phyloP scores from a whole-genome alignment of 352 stramenopile genomes.

The Pythium insidiosum region DNA sequence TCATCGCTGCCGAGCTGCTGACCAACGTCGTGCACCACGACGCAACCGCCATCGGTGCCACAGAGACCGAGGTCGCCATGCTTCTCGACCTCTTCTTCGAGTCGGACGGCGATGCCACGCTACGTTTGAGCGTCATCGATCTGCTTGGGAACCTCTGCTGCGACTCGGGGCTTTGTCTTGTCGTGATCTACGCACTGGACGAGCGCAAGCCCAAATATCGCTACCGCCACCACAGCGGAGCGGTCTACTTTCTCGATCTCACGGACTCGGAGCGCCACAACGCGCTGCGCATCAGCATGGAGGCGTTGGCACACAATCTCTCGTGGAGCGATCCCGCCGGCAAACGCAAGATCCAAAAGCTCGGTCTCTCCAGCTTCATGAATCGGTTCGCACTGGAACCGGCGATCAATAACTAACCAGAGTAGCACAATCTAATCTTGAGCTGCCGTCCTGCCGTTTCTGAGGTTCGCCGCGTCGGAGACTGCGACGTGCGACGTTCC shows the following conservation, averaged over 20 bases:
- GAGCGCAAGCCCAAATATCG: slow-evolving; percentile 30
- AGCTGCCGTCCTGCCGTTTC: too few species aligned
- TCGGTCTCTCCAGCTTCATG: slow-evolving; percentile 59
- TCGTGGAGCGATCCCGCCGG: slow-evolving; percentile 59
- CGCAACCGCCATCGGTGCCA: slow-evolving; percentile 7
- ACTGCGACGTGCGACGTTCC: too few species aligned
- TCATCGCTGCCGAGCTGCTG: slow-evolving; percentile 11
- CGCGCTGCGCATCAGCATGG: slow-evolving; percentile 51
- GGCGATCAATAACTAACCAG: slow-evolving; percentile 33
- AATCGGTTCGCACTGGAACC: slow-evolving; percentile 29
- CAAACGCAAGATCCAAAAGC: slow-evolving; percentile 64
- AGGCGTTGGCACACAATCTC: slow-evolving; percentile 59
- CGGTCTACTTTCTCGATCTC: slow-evolving; percentile 44
- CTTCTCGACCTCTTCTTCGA: slow-evolving; percentile 30
- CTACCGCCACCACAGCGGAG: slow-evolving; percentile 36
- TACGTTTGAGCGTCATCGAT: slow-evolving; percentile 37
- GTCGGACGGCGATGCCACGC: slow-evolving; percentile 3
- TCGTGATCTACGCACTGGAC: slow-evolving; percentile 66
- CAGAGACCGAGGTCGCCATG: slow-evolving; percentile 18
- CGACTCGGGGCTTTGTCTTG: slow-evolving; percentile 36
- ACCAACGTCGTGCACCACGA: slow-evolving; percentile 14
- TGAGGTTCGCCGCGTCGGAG: too few species aligned
- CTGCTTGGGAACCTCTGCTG: slow-evolving; percentile 51
- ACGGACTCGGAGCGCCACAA: slow-evolving; percentile 28
- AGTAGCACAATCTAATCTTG: too few species aligned